Conservation (phyloP, 495 filamentous ascomycete genomes). For the Halenospora varia region DNA sequence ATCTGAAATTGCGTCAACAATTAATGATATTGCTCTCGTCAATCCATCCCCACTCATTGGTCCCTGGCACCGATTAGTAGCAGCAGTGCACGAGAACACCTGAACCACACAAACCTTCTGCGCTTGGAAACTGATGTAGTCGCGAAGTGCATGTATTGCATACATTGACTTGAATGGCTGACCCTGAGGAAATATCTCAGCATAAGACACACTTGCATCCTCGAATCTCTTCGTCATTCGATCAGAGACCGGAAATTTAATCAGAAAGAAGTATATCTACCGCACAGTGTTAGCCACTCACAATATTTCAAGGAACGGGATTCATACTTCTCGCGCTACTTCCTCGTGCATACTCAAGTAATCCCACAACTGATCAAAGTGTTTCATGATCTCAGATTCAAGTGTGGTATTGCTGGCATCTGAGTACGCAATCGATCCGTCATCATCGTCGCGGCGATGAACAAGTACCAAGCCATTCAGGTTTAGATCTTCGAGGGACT, state of each 20-base stretch:
- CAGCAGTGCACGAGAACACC: neutral
- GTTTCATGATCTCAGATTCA: slow-evolving; percentile 72
- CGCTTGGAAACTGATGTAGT: slow-evolving; percentile 32
- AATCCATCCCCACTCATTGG: slow-evolving; percentile 24
- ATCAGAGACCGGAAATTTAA: slow-evolving; percentile 66
- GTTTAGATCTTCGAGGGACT: slow-evolving; percentile 51
- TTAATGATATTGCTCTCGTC: slow-evolving; percentile 36
- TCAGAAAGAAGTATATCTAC: slow-evolving; percentile 67
- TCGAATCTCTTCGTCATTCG: slow-evolving; percentile 55
- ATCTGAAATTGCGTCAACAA: slow-evolving; percentile 43
- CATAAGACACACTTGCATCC: slow-evolving; percentile 45
- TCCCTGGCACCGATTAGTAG: slow-evolving; percentile 16
- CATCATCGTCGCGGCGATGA: slow-evolving; percentile 36
- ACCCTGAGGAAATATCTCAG: slow-evolving; percentile 60
- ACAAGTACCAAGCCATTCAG: slow-evolving; percentile 63
- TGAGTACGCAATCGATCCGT: slow-evolving; percentile 24
- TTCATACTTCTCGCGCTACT: slow-evolving; percentile 51
- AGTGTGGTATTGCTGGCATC: slow-evolving; percentile 46
- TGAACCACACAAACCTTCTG: slow-evolving; percentile 10
- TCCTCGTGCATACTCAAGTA: slow-evolving; percentile 73
- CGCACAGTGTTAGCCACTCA: slow-evolving; percentile 31
- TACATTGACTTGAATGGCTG: slow-evolving; percentile 75
- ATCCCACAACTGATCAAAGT: slow-evolving; percentile 82
- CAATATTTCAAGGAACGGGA: slow-evolving; percentile 23
- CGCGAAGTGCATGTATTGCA: slow-evolving; percentile 59